A percentile compares a stretch with the other conserved stretches of the same genome.
phyloP scores from a whole-genome alignment of 257 asterid genomes.

The Plantago elongata region DNA sequence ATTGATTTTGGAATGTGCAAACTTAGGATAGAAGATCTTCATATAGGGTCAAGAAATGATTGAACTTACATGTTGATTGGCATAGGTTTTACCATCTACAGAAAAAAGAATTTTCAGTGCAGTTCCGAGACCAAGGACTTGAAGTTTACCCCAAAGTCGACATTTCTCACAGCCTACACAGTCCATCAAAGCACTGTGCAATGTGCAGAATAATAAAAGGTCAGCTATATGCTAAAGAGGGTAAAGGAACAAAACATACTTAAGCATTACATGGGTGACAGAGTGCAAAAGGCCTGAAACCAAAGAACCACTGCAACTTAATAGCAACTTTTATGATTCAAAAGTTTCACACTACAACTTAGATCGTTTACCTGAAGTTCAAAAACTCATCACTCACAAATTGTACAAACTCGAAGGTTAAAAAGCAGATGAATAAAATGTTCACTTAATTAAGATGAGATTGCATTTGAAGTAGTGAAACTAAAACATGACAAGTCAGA shows the following conservation, averaged over 20 bases:
- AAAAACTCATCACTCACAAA: constrained; percentile 13
- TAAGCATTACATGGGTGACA: not conserved
- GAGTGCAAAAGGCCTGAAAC: not conserved
- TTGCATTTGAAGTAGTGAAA: too few species aligned
- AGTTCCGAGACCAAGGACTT: constrained; percentile 95
- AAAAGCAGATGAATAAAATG: too few species aligned
- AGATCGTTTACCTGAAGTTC: constrained; percentile 9
- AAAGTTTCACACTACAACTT: not conserved
- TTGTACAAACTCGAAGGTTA: not conserved
- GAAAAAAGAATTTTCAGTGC: constrained; percentile 89
- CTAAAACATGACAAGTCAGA: too few species aligned
- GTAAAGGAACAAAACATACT: not conserved
- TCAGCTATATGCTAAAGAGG: constrained; percentile 8
- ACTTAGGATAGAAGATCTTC: not conserved
- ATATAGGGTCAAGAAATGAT: constrained; percentile 7
- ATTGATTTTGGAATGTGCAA: not conserved
- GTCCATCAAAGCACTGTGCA: constrained; percentile 79
- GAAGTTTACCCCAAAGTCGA: constrained; percentile 96
- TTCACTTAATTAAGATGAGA: too few species aligned
- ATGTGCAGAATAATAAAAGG: constrained; percentile 18
- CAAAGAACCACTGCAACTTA: not conserved
- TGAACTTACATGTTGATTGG: constrained; percentile 54
- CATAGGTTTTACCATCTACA: constrained; percentile 48
- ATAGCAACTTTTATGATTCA: not conserved
- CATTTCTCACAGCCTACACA: constrained; percentile 98